Conservation (phyloP, 176 grass and related monocot genomes). For the Luzula sylvatica region DNA sequence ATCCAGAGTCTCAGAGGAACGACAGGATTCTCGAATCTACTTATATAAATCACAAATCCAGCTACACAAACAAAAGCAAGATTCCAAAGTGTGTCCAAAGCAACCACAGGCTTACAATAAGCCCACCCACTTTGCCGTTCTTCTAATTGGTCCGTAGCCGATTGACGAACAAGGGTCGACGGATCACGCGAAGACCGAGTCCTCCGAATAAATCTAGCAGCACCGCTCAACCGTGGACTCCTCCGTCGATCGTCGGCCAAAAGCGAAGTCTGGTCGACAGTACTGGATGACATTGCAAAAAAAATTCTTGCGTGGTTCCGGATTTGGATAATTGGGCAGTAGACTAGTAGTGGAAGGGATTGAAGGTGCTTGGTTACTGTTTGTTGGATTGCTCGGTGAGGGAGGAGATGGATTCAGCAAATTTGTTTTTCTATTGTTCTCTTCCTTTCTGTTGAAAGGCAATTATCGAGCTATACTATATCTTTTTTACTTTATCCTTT, state of each 20-base stretch:
- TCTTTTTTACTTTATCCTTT: no score
- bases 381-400: neutral
- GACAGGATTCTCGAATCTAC: constrained; percentile 24
- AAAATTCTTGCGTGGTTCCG: neutral
- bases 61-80: constrained; percentile 16
- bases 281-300: constrained; percentile 5
- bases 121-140: constrained; percentile 25
- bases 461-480: neutral
- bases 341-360: neutral
- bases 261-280: neutral
- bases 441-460: constrained; percentile 1
- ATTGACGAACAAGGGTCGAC: constrained; percentile 11
- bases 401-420: no score
- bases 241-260: constrained; percentile 6
- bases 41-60: constrained; percentile 14
- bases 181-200: constrained; percentile 1
- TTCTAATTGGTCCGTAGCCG: constrained; percentile 22
- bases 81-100: constrained; percentile 44
- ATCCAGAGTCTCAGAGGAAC: constrained; percentile 34
- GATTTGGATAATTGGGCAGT: constrained; percentile 2
- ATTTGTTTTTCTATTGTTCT: neutral
- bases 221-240: neutral
- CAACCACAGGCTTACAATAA: constrained; percentile 22
- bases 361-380: neutral
- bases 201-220: constrained; percentile 8